These are phyloP conservation scores for Nakazawaea ishiwadae DNA, from an alignment of 805 yeast genomes.

Conservation along the genomic window DNA sequence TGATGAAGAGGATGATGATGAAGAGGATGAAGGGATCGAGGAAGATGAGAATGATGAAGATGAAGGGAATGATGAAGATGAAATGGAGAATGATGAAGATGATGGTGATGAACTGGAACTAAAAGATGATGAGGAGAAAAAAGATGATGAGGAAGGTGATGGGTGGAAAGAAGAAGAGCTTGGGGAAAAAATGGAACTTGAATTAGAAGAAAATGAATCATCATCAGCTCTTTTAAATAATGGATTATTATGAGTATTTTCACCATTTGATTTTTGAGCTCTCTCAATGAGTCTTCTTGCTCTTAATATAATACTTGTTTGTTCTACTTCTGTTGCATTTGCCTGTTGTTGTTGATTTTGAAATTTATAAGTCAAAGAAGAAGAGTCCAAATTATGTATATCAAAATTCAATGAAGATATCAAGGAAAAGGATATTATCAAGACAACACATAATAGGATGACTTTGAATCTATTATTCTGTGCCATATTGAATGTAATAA, in stretches of 20 bases:
- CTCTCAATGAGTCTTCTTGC: constrained; percentile 4
- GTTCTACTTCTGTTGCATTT: constrained; percentile 1
- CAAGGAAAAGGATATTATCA: constrained; percentile 1
- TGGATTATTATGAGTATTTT: not conserved
- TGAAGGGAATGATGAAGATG: not conserved
- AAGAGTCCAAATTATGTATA: not conserved
- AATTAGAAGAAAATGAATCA: not conserved
- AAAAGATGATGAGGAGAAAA: not conserved
- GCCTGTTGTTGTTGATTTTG: not conserved
- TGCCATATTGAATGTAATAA: not conserved
- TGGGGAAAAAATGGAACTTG: not conserved
- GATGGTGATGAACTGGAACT: not conserved
- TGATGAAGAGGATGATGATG: constrained; percentile 17
- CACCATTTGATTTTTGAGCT: not conserved
- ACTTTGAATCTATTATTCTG: not conserved
- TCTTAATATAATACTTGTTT: constrained; percentile 4
- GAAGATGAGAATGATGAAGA: not conserved
- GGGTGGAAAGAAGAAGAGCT: not conserved
- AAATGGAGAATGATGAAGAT: not conserved
- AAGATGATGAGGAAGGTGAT: not conserved
- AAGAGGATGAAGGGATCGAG: constrained; percentile 1
- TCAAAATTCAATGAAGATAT: constrained; percentile 1
- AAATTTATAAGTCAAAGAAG: not conserved
- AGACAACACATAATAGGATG: not conserved
- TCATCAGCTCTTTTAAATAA: constrained; percentile 4